Percentiles rank a stretch among this genome's conserved stretches.
phyloP scores from a whole-genome alignment of 1,139 yeast species.

The Pichia cactophila region DNA sequence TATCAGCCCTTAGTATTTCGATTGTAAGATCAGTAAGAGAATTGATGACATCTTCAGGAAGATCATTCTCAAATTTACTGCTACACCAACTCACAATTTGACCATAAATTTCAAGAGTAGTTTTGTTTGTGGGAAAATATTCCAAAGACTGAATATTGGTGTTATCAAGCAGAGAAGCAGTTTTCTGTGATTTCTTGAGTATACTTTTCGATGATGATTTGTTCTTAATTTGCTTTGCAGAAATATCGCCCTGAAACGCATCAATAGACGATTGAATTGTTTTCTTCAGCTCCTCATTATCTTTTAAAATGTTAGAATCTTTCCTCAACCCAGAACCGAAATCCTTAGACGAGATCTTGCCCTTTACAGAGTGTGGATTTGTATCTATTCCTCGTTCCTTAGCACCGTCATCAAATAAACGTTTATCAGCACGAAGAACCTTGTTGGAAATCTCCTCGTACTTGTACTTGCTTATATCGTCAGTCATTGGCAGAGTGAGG shows the following conservation, averaged over 20 bases:
- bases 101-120: slow-evolving; percentile 39
- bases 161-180: slow-evolving; percentile 26
- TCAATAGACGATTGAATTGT: slow-evolving; percentile 5
- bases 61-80: slow-evolving; percentile 42
- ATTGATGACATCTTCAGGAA: slow-evolving; percentile 46
- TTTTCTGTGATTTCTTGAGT: not conserved
- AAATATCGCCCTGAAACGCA: slow-evolving; percentile 4
- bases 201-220: not conserved
- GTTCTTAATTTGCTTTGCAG: not conserved
- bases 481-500: slow-evolving; percentile 13
- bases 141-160: slow-evolving; percentile 33
- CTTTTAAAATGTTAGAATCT: slow-evolving; percentile 4
- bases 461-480: slow-evolving; percentile 31
- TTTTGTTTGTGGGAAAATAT: slow-evolving; percentile 46
- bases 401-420: slow-evolving; percentile 34
- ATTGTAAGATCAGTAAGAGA: slow-evolving; percentile 64
- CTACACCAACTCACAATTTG: slow-evolving; percentile 44
- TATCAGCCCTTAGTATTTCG: slow-evolving; percentile 49
- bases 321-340: slow-evolving; percentile 46
- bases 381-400: slow-evolving; percentile 40
- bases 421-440: slow-evolving; percentile 54
- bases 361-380: slow-evolving; percentile 64
- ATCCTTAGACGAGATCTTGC: slow-evolving; percentile 54
- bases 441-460: slow-evolving; percentile 72
- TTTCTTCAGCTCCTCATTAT: slow-evolving; percentile 12